Evolutionary conservation across 768 basidiomycete genomes (phyloP), one percentile per base, ranked within the genome.

Genomic region (Rhodocollybia butyracea): DNA sequence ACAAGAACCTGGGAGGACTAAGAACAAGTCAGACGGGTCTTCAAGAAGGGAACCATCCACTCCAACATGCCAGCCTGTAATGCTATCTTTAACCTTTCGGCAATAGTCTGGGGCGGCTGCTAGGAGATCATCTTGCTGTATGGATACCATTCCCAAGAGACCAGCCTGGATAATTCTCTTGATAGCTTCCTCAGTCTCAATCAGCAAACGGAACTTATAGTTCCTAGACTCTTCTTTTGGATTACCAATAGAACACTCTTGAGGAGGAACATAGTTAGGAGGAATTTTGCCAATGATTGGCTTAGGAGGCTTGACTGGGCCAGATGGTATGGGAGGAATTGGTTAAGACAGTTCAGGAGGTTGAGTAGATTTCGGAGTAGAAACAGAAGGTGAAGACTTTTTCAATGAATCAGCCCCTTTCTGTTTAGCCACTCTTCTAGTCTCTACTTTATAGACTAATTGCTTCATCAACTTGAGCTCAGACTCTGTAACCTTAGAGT

Each of bases 21-120:
- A 13, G 1, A 13, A 8, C 0, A 4, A 3, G 3, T 46, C 45
- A 2, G 10, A 4, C 0, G 3, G 0, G 1, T 32, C 19, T 0
- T 7, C 2, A 17, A 36, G 34, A 0, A 47, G 29, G 3, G 6
- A 4, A 10, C 46, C 30, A 4, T 47, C 46, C 2, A 34, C 30
- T 12, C 46, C 46, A 0, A 47, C 30, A 2, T 31, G 31, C 15
- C 13, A 2, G 5, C 46, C 19, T 0, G 31, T 47, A 3, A 47
- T 19, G 1, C n/a, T 21, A 1, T 47, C 46, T 5, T 47, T 47
- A 7, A 47, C 19, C 1, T 11, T 15, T 4, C 27, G 5, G 3
- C 46, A 2, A n/a, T 47, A 47, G 15, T 47, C 46, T 4, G 46
- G 46, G 0, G 46, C 46, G 3, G 32, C 32, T 2, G 46, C 46